A percentile compares a stretch with the other conserved stretches of the same genome.
These are phyloP conservation scores for Chiua sp. DNA, from an alignment of 1,284 basidiomycete genomes.

Conservation along the genomic window DNA sequence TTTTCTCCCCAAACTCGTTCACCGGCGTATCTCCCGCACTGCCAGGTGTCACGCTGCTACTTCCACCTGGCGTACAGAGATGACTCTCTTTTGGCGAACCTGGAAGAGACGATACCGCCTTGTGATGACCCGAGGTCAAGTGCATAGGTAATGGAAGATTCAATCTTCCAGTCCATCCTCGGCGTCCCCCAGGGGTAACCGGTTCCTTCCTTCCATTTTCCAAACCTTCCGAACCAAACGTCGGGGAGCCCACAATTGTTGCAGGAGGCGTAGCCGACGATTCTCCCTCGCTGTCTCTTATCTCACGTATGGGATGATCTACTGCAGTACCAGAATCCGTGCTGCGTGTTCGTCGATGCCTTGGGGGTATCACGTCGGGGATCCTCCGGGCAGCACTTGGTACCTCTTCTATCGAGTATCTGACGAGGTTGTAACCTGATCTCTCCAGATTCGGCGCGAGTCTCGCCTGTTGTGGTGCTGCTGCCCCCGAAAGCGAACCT, in stretches of 20 bases:
- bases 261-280: slow-evolving; percentile 20
- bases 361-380: slow-evolving; percentile 1
- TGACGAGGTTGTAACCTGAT: slow-evolving; percentile 64
- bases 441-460: slow-evolving; percentile 61
- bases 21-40: slow-evolving; percentile 21
- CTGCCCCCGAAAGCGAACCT: slow-evolving; percentile 57
- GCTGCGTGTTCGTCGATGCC: slow-evolving; percentile 13
- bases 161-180: slow-evolving; percentile 31
- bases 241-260: slow-evolving; percentile 24
- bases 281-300: slow-evolving; percentile 12
- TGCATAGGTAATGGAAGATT: slow-evolving; percentile 28
- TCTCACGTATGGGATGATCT: slow-evolving; percentile 1
- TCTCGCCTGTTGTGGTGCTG: slow-evolving; percentile 53
- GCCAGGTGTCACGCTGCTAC: slow-evolving; percentile 22
- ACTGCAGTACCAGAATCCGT: slow-evolving; percentile 11
- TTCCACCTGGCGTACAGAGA: slow-evolving; percentile 16
- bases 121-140: slow-evolving; percentile 19
- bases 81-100: slow-evolving; percentile 21
- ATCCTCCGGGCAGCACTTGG: slow-evolving; percentile 1
- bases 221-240: slow-evolving; percentile 15
- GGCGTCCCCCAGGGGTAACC: slow-evolving; percentile 17
- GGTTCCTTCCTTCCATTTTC: background rate
- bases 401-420: slow-evolving; percentile 41
- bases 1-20: slow-evolving; percentile 25
- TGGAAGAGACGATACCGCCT: slow-evolving; percentile 11